Evolutionary conservation across 768 basidiomycete species (phyloP).

Genomic region (Macrolepiota albuminosa): DNA sequence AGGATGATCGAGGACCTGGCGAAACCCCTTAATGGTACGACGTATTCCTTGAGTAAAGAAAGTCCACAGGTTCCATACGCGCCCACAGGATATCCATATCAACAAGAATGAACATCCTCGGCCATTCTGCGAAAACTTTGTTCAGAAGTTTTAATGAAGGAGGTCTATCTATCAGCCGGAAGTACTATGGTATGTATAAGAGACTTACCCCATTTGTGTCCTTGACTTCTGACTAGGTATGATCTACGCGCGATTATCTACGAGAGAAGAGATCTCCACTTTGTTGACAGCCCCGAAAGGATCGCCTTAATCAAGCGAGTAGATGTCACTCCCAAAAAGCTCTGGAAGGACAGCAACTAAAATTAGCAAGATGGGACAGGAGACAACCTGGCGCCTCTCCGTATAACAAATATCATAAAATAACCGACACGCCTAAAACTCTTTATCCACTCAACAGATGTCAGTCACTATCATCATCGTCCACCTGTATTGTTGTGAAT

Average conservation of each 20-base stretch:
- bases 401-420: not conserved
- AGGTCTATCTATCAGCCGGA: not conserved
- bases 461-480: slow-evolving; percentile 27
- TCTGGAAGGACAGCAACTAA: not conserved
- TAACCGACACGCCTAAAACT: not conserved
- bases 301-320: not conserved
- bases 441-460: no score
- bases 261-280: not conserved
- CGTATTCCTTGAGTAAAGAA: not conserved
- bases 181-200: not conserved
- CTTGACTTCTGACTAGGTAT: not conserved
- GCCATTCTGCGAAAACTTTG: not conserved
- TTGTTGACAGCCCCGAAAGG: not conserved
- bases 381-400: not conserved
- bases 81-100: not conserved
- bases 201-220: not conserved
- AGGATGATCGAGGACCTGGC: not conserved
- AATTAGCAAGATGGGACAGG: not conserved
- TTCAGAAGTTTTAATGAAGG: not conserved
- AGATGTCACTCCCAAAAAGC: no score
- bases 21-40: not conserved
- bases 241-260: not conserved
- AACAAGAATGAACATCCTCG: not conserved
- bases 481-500: slow-evolving; percentile 14
- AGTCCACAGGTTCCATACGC: not conserved